Evolutionary conservation across 2,329 filamentous ascomycete genomes (phyloP).

Genomic region (Rachicladosporium sp.): DNA sequence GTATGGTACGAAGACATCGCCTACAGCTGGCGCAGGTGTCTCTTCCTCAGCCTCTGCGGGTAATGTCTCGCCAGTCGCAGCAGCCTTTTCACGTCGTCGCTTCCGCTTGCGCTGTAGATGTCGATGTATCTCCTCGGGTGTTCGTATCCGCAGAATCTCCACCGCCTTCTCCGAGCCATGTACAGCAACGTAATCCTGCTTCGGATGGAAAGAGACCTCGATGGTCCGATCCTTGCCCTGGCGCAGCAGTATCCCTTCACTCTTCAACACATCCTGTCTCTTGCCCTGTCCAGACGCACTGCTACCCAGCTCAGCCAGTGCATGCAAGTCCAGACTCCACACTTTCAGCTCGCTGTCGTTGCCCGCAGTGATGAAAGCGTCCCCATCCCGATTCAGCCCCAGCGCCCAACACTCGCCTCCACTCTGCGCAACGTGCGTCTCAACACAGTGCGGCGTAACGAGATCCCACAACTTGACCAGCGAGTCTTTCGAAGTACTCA

Average conservation of each 20-base stretch:
- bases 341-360: conserved; percentile 94
- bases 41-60: conserved; percentile 34
- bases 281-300: conserved; percentile 46
- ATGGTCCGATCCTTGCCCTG: conserved; percentile 75
- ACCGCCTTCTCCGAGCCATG: conserved; percentile 88
- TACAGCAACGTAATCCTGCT: conserved; percentile 74
- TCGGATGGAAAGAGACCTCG: conserved; percentile 74
- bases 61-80: conserved; percentile 34
- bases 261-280: conserved; percentile 55
- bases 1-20: conserved; percentile 80
- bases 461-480: conserved; percentile 97
- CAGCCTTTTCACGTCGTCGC: conserved; percentile 72
- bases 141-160: conserved; percentile 85
- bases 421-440: conserved; percentile 91
- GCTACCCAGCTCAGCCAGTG: conserved; percentile 29
- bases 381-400: conserved; percentile 70
- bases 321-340: conserved; percentile 67
- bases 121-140: conserved; percentile 76
- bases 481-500: conserved; percentile 90
- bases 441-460: conserved; percentile 81
- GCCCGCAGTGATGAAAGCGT: conserved; percentile 82
- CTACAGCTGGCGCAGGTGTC: conserved; percentile 63
- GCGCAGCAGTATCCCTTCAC: conserved; percentile 70
- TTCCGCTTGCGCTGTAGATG: conserved; percentile 73
- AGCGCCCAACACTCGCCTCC: conserved; percentile 97